Evolutionary conservation across 768 basidiomycete genomes (phyloP).

Genomic region (Pholiota microspora): DNA sequence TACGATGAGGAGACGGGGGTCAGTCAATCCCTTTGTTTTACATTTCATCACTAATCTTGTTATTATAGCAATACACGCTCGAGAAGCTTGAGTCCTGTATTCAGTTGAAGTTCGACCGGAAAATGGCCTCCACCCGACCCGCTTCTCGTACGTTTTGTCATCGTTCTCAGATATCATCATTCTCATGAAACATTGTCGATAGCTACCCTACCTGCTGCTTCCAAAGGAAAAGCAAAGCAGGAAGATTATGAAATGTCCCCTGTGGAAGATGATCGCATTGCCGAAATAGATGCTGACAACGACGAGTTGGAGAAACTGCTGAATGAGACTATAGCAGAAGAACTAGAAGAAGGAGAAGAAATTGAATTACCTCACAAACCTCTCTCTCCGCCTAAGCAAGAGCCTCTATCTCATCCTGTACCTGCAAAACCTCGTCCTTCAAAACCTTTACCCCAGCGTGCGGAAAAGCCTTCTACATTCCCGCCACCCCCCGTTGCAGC

Average conservation of each 20-base stretch:
- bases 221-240: constrained; percentile 17
- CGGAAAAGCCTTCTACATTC: constrained; percentile 12
- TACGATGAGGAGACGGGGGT: constrained; percentile 77
- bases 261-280: constrained; percentile 28
- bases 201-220: constrained; percentile 11
- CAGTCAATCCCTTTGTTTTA: constrained; percentile 22
- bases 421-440: constrained; percentile 25
- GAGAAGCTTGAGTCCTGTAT: constrained; percentile 75
- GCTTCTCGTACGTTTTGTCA: constrained; percentile 30
- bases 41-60: constrained; percentile 4
- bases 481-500: constrained; percentile 6
- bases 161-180: constrained; percentile 1
- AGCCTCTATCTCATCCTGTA: constrained; percentile 26
- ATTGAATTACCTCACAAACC: constrained; percentile 24
- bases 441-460: constrained; percentile 26
- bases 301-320: constrained; percentile 39
- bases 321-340: constrained; percentile 15
- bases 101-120: constrained; percentile 51
- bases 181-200: constrained; percentile 8
- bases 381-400: constrained; percentile 21
- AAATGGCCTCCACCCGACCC: constrained; percentile 26
- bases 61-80: constrained; percentile 57
- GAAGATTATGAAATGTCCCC: constrained; percentile 10
- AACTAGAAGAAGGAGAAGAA: constrained; percentile 28
- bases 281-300: constrained; percentile 38